A percentile compares a stretch with the other conserved stretches of the same genome.
These are phyloP conservation scores for Aspergillus conjunctus DNA, from an alignment of 495 filamentous ascomycete species.

Conservation along the genomic window DNA sequence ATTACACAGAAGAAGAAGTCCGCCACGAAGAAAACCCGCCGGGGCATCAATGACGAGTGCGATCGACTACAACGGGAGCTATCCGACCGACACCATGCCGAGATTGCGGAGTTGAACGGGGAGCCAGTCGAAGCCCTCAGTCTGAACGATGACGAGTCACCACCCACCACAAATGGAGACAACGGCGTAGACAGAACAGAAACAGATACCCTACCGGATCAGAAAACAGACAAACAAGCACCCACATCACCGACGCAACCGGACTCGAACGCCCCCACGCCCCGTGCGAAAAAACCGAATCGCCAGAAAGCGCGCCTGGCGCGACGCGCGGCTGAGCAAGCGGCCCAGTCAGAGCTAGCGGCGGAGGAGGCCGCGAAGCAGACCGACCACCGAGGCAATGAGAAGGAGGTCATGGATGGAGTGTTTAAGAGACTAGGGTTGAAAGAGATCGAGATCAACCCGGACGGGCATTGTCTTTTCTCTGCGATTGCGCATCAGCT, in stretches of 20 bases:
- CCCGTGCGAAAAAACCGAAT: conserved; percentile 71
- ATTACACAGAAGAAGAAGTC: conserved; percentile 95
- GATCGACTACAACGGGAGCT: conserved; percentile 69
- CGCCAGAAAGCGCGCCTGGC: conserved; percentile 90
- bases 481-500: conserved; percentile 88
- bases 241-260: conserved; percentile 12
- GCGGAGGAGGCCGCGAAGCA: conserved; percentile 72
- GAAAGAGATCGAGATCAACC: conserved; percentile 75
- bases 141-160: conserved; percentile 29
- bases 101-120: conserved; percentile 62
- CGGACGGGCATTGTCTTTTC: conserved; percentile 97
- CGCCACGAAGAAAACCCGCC: conserved; percentile 93
- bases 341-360: conserved; percentile 65
- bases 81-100: conserved; percentile 65
- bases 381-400: conserved; percentile 71
- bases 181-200: conserved; percentile 6
- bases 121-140: conserved; percentile 36
- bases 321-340: conserved; percentile 80
- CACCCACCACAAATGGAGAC: conserved; percentile 13
- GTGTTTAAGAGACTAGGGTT: conserved; percentile 64
- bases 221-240: not conserved
- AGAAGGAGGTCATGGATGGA: conserved; percentile 67
- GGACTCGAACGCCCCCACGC: conserved; percentile 11
- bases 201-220: not conserved
- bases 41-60: conserved; percentile 84